Evolutionary conservation across 192 early-diverging fungal species (phyloP).

Genomic region (Mortierella hygrophila): DNA sequence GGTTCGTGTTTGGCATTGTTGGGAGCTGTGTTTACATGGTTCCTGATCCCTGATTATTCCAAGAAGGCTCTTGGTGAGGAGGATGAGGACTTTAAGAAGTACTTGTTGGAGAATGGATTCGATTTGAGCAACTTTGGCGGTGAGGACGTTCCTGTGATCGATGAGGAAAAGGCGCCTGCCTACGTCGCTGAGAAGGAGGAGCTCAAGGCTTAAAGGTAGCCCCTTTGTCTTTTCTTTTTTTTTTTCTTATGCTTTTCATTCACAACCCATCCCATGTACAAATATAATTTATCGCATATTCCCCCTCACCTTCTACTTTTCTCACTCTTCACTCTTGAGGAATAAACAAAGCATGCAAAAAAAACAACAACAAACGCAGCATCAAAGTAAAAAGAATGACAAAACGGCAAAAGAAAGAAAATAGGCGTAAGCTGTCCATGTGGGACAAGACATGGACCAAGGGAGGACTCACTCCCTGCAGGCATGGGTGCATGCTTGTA

Average conservation of each 20-base stretch:
- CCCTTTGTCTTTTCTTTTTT: neutral
- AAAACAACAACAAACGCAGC: too few relatives aligned
- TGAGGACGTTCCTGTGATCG: neutral
- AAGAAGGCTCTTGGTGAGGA: slow-evolving; percentile 58
- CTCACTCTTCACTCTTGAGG: neutral
- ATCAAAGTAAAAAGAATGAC: too few relatives aligned
- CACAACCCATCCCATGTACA: neutral
- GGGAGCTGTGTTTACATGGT: slow-evolving; percentile 57
- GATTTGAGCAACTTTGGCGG: slow-evolving; percentile 41
- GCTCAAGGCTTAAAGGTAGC: neutral
- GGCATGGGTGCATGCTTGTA: too few relatives aligned
- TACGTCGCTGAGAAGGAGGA: neutral
- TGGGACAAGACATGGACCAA: too few relatives aligned
- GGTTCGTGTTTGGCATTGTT: slow-evolving; percentile 62
- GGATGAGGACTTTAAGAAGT: slow-evolving; percentile 63
- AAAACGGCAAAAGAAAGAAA: too few relatives aligned
- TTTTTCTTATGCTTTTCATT: neutral
- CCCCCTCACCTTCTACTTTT: neutral
- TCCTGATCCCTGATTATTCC: slow-evolving; percentile 65
- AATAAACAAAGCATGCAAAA: neutral
- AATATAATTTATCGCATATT: neutral
- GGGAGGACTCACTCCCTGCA: too few relatives aligned
- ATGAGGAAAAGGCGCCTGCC: neutral
- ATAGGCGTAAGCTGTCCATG: too few relatives aligned
- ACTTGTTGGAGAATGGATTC: slow-evolving; percentile 61